phyloP scores from a whole-genome alignment of 441 rosid species.

The Adansonia gregorii region DNA sequence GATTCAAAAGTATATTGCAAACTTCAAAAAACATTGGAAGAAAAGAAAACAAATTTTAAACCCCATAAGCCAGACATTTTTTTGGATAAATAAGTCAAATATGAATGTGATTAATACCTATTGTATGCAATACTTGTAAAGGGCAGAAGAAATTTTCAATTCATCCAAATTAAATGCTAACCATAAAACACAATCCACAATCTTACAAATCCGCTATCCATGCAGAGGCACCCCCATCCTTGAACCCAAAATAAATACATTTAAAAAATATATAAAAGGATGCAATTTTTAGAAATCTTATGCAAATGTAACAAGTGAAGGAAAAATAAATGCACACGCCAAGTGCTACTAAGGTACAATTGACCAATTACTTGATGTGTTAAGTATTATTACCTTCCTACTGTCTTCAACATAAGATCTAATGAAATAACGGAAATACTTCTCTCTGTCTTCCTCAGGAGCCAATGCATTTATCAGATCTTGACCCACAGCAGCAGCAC shows the following conservation, averaged over 20 bases:
- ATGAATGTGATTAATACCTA: neutral
- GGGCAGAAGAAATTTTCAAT: neutral
- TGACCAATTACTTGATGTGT: neutral
- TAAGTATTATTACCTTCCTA: slow-evolving; percentile 51
- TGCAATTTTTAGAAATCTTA: neutral
- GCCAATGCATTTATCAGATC: slow-evolving; percentile 58
- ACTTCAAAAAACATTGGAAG: neutral
- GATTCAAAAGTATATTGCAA: neutral
- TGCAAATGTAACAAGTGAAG: neutral
- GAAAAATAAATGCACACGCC: neutral
- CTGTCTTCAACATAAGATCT: slow-evolving; percentile 81
- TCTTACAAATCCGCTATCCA: neutral
- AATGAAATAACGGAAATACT: slow-evolving; percentile 57
- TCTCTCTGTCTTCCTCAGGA: slow-evolving; percentile 54
- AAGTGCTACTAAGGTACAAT: neutral
- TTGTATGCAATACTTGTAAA: neutral
- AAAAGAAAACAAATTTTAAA: neutral
- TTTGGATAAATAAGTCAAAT: neutral
- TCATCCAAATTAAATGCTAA: neutral
- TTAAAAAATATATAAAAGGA: neutral
- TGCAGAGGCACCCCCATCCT: slow-evolving; percentile 8
- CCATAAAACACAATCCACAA: slow-evolving; percentile 18
- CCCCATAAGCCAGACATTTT: neutral
- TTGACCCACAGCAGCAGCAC: slow-evolving; percentile 64
- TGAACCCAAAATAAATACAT: slow-evolving; percentile 19